Percentiles rank a stretch among this genome's conserved stretches.
phyloP scores from a whole-genome alignment of 1,139 yeast species.

The Blastobotrys persicus region DNA sequence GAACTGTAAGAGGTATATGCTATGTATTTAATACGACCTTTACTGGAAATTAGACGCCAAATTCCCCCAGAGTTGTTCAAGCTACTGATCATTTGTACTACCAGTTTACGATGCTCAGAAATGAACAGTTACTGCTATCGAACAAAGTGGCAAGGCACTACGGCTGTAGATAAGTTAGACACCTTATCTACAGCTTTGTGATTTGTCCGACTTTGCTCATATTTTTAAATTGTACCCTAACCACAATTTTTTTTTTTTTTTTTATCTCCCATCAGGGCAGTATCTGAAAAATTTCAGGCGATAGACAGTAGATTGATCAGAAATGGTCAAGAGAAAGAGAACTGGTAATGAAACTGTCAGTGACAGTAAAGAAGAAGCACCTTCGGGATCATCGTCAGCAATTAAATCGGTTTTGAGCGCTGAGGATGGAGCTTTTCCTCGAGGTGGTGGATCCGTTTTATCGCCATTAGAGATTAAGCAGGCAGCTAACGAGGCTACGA shows the following conservation, averaged over 20 bases:
- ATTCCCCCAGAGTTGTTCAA: no score
- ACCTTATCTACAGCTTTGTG: not conserved
- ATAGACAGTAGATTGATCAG: constrained; percentile 16
- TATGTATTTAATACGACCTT: no score
- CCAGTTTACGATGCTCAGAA: no score
- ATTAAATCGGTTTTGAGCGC: constrained; percentile 21
- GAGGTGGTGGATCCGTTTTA: constrained; percentile 86
- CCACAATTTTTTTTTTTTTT: constrained; percentile 11
- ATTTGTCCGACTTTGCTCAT: not conserved
- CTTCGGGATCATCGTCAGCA: not conserved
- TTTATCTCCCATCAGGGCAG: constrained; percentile 16
- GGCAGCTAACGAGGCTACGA: constrained; percentile 87
- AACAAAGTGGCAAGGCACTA: no score
- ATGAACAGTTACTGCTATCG: no score
- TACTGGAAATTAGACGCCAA: no score
- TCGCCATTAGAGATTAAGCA: constrained; percentile 90
- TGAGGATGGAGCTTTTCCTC: constrained; percentile 69
- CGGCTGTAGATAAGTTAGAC: not conserved
- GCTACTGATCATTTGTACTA: no score
- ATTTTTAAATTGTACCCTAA: constrained; percentile 8
- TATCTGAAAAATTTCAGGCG: constrained; percentile 7
- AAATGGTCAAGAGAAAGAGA: constrained; percentile 24
- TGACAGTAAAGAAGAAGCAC: not conserved
- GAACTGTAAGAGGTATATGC: no score
- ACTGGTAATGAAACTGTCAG: constrained; percentile 16